Conservation (phyloP, 768 basidiomycete species). For the Naematelia encephala region DNA sequence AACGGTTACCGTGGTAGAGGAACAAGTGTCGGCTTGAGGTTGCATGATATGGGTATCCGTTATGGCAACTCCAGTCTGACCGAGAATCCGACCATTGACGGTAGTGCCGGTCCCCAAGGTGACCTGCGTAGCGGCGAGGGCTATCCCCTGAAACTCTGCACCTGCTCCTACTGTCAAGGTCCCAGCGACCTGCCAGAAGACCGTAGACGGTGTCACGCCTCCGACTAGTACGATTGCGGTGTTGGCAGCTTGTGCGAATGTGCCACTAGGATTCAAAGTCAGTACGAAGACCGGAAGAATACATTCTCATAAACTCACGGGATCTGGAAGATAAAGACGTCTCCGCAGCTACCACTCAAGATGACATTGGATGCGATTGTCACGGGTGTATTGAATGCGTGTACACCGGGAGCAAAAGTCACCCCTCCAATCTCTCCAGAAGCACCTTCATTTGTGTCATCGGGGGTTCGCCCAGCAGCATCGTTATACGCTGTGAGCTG, state of each 20-base stretch:
- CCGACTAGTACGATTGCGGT: constrained; percentile 17
- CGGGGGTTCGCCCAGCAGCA: constrained; percentile 10
- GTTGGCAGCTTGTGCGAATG: constrained; percentile 14
- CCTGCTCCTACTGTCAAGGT: constrained; percentile 15
- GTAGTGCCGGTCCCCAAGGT: constrained; percentile 16
- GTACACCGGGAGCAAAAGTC: constrained; percentile 19
- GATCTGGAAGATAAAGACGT: constrained; percentile 25
- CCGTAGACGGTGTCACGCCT: constrained; percentile 16
- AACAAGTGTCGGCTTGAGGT: neutral
- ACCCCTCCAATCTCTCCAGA: constrained; percentile 21
- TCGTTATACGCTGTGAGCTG: constrained; percentile 17
- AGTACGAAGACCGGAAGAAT: neutral
- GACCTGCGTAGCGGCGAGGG: constrained; percentile 12
- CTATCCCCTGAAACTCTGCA: constrained; percentile 24
- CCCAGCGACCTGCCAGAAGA: constrained; percentile 21
- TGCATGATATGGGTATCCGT: constrained; percentile 12
- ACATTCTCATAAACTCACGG: constrained; percentile 20
- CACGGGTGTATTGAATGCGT: constrained; percentile 17
- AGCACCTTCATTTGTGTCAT: constrained; percentile 6
- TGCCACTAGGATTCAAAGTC: constrained; percentile 13
- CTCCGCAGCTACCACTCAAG: constrained; percentile 11
- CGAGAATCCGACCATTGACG: constrained; percentile 14
- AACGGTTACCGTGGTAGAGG: constrained; percentile 8
- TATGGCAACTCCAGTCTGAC: constrained; percentile 11
- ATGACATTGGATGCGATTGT: constrained; percentile 11